These are phyloP conservation scores for Pseudozyma flocculosa DNA, from an alignment of 1,284 basidiomycete species.

Conservation along the genomic window DNA sequence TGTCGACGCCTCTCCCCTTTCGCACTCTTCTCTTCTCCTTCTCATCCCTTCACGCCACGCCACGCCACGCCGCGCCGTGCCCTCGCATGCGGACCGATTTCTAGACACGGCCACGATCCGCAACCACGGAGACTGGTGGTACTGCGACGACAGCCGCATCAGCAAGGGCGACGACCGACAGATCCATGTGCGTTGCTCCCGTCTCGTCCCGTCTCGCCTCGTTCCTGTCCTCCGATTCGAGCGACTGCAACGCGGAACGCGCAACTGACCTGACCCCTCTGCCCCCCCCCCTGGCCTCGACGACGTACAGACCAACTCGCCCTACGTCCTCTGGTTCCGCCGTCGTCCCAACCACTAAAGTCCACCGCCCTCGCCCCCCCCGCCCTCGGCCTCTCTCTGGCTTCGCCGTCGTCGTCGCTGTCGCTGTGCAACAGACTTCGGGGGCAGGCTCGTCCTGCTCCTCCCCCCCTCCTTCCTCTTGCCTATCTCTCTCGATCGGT, in stretches of 20 bases:
- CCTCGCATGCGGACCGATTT: neutral
- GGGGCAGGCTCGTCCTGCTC: too few relatives aligned
- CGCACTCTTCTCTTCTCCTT: too few relatives aligned
- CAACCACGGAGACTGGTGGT: slow-evolving; percentile 48
- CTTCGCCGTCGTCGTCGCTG: too few relatives aligned
- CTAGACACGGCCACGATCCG: slow-evolving; percentile 51
- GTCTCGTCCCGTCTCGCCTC: too few relatives aligned
- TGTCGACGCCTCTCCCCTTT: too few relatives aligned
- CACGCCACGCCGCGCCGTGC: neutral
- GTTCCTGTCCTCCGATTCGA: neutral
- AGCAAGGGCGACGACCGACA: slow-evolving; percentile 38
- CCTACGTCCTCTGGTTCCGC: slow-evolving; percentile 53
- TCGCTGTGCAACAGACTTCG: too few relatives aligned
- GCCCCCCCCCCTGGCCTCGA: neutral
- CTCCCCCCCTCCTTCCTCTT: too few relatives aligned
- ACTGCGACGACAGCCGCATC: slow-evolving; percentile 53
- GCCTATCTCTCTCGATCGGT: too few relatives aligned
- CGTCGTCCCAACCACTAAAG: slow-evolving; percentile 16
- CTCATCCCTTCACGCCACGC: too few relatives aligned
- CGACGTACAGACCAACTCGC: slow-evolving; percentile 24
- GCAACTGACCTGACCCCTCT: neutral
- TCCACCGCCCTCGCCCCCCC: too few relatives aligned
- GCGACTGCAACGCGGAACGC: neutral
- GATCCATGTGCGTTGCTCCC: slow-evolving; percentile 18
- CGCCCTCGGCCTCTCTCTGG: too few relatives aligned